Percentiles rank a stretch among this genome's conserved stretches.
These are phyloP conservation scores for Lanmaoa rubissima DNA, from an alignment of 768 basidiomycete genomes.

Conservation along the genomic window DNA sequence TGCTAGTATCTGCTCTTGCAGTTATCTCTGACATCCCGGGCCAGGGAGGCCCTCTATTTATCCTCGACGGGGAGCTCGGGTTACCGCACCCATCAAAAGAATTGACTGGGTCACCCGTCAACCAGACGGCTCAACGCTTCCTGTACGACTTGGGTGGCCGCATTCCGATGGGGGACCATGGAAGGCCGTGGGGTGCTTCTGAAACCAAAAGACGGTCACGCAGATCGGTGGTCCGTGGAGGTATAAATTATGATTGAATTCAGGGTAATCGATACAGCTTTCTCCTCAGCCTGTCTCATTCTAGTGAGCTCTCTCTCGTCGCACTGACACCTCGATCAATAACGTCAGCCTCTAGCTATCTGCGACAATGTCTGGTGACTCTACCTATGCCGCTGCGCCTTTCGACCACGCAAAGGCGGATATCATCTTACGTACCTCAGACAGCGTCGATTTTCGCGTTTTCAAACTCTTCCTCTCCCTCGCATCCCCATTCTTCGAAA, in stretches of 20 bases:
- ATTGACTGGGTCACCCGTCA: not conserved
- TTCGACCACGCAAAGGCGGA: constrained; percentile 25
- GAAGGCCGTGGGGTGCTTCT: not conserved
- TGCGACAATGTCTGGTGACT: not conserved
- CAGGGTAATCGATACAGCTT: not conserved
- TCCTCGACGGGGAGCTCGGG: too few relatives aligned
- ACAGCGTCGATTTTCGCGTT: constrained; percentile 31
- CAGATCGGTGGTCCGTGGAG: not conserved
- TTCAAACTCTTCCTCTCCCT: constrained; percentile 29
- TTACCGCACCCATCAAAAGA: not conserved
- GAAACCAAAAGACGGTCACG: not conserved
- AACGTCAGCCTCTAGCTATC: not conserved
- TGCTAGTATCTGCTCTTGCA: not conserved
- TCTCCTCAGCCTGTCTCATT: not conserved
- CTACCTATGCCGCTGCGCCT: constrained; percentile 13
- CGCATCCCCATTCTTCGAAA: constrained; percentile 29
- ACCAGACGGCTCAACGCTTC: not conserved
- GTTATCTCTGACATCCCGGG: too few relatives aligned
- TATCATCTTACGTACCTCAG: constrained; percentile 28
- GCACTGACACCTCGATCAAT: not conserved
- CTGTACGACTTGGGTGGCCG: not conserved
- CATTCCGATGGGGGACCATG: not conserved
- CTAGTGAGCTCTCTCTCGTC: not conserved
- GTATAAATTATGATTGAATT: not conserved
- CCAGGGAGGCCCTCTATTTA: too few relatives aligned